Conservation (phyloP, 441 rosid genomes). For the Brassica hybrid region DNA sequence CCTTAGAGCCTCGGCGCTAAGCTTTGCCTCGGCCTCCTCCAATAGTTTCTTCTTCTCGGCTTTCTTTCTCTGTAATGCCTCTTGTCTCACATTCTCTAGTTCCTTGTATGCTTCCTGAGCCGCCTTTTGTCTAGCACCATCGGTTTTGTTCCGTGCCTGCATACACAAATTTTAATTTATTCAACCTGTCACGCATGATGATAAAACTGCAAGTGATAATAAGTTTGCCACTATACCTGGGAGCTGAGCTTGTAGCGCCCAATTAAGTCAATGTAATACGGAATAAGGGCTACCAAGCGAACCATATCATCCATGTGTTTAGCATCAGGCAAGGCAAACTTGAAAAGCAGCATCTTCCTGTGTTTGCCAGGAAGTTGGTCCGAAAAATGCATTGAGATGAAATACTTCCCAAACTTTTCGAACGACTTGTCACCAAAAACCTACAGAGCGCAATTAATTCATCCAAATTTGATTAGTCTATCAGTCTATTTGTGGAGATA, state of each 20-base stretch:
- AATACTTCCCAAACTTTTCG: constrained; percentile 83
- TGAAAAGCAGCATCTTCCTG: constrained; percentile 84
- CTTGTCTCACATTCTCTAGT: constrained; percentile 87
- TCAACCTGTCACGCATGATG: neutral
- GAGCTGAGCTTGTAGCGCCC: constrained; percentile 95
- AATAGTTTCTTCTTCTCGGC: constrained; percentile 79
- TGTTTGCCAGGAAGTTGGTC: constrained; percentile 83
- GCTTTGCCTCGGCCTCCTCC: constrained; percentile 92
- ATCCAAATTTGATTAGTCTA: neutral
- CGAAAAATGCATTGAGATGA: constrained; percentile 95
- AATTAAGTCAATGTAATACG: constrained; percentile 87
- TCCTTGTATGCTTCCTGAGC: constrained; percentile 92
- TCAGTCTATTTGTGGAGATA: too few species aligned
- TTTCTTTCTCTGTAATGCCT: constrained; percentile 87
- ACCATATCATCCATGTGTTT: constrained; percentile 84
- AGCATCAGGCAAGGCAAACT: constrained; percentile 85
- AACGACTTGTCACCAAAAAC: constrained; percentile 93
- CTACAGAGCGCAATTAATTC: constrained; percentile 49
- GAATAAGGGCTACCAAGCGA: constrained; percentile 79
- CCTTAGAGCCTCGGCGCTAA: constrained; percentile 77
- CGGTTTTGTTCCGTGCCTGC: constrained; percentile 90
- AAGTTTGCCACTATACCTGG: constrained; percentile 56
- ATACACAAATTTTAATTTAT: neutral
- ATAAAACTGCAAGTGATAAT: neutral
- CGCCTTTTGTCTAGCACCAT: constrained; percentile 76